phyloP scores from a whole-genome alignment of 1,284 basidiomycete species.

The Trametes versicolor region DNA sequence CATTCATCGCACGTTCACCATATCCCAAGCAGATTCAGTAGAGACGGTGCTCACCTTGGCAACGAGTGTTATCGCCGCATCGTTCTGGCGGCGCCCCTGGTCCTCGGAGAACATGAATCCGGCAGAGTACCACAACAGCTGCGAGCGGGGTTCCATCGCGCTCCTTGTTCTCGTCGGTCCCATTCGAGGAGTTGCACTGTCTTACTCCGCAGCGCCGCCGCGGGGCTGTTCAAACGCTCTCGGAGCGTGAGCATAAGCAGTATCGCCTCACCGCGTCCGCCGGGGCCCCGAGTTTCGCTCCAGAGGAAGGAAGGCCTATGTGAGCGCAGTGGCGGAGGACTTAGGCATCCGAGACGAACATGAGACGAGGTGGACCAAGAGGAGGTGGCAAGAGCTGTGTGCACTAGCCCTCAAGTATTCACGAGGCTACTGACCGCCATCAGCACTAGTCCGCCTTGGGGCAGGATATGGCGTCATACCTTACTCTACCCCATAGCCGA shows the following conservation, averaged over 20 bases:
- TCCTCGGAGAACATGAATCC: background rate
- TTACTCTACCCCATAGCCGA: background rate
- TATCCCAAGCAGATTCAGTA: background rate
- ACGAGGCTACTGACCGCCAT: background rate
- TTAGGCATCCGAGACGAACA: background rate
- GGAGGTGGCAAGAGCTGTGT: background rate
- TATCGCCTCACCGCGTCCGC: background rate
- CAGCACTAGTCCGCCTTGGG: background rate
- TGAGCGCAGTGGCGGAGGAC: background rate
- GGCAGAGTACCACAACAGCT: background rate
- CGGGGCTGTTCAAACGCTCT: background rate
- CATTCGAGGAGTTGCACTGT: slow-evolving; percentile 6
- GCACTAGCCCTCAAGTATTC: background rate
- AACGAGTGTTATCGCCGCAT: background rate
- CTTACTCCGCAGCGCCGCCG: slow-evolving; percentile 1
- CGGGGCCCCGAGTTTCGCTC: background rate
- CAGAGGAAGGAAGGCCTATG: background rate
- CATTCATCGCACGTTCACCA: background rate
- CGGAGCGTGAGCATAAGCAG: background rate
- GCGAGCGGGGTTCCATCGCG: background rate
- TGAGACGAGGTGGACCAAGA: background rate
- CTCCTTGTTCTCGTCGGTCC: slow-evolving; percentile 4
- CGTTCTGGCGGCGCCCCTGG: background rate
- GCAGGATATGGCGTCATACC: background rate
- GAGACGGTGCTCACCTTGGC: background rate